Evolutionary conservation across 1,139 yeast genomes (phyloP), one percentile per base, ranked within the genome.

Genomic region (Hyphopichia buzzinii): DNA sequence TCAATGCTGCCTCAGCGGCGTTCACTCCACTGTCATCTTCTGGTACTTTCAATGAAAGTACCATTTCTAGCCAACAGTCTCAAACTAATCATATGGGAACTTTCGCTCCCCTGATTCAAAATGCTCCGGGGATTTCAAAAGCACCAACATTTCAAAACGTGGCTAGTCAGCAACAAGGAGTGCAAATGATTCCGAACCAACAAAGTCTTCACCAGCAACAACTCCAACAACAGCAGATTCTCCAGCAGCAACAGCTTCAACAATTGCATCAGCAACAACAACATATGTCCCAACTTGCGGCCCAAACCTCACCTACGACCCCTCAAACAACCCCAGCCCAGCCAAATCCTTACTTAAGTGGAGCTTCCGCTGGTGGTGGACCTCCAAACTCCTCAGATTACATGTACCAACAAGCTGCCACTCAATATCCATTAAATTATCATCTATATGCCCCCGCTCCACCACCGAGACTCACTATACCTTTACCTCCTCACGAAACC

Each of bases 361-460:
- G 44, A 29, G 25, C 37, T 32, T 11, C 47, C 22, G 35, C 38
- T 19, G 35, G 34, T 3, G 44, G 51, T 5, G 42, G 40, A 21
- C 31, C 44, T 8, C 46, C 50, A 11, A 33, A 37, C 8, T 39
- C 50, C 1, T 38, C 48, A 2, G 48, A 54, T 13, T 55, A 48
- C 30, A 45, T 52, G 45, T 58, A 46, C 38, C 54, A 40, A 32
- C 53, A 48, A 31, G 55, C 49, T 17, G 44, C 55, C 15, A 39
- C 53, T 4, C 49, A 62, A 32, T 83, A 70, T 48, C 92, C 96
- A 2, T 65, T 88, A 34, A 92, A 89, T 51, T 86, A 87, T 54
- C 96, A 90, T 59, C 62, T 89, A 33, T 90, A 90, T 59, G 95
- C 97, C 0, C 97, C 97, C 1, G 77, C 79, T 14, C 87, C 95